Evolutionary conservation across 2,329 filamentous ascomycete species (phyloP).

Genomic region (Purpureocillium lavendulum): DNA sequence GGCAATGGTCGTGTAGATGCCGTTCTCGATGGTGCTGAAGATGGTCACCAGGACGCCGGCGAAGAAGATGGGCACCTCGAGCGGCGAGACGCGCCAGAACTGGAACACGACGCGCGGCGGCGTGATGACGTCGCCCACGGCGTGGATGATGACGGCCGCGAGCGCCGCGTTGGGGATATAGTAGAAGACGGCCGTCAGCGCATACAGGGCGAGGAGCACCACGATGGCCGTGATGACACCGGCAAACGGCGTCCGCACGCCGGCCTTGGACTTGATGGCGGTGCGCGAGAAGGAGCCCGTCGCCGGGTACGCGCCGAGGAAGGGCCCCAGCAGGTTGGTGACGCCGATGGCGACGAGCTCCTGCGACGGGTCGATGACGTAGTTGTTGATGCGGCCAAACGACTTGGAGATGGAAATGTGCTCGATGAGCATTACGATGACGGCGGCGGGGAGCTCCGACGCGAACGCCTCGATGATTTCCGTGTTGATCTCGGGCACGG

Average conservation of each 20-base stretch:
- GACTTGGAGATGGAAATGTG: slow-evolving; percentile 80
- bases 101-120: slow-evolving; percentile 77
- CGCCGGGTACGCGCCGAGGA: slow-evolving; percentile 75
- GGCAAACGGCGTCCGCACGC: slow-evolving; percentile 77
- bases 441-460: slow-evolving; percentile 59
- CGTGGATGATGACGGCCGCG: slow-evolving; percentile 82
- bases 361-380: slow-evolving; percentile 71
- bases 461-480: slow-evolving; percentile 55
- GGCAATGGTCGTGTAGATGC: slow-evolving; percentile 73
- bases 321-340: slow-evolving; percentile 66
- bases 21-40: slow-evolving; percentile 74
- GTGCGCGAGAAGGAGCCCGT: slow-evolving; percentile 88
- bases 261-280: slow-evolving; percentile 90
- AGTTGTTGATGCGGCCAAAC: slow-evolving; percentile 74
- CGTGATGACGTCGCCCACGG: slow-evolving; percentile 78
- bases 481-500: slow-evolving; percentile 52
- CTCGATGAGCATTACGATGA: slow-evolving; percentile 73
- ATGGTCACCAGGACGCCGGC: slow-evolving; percentile 76
- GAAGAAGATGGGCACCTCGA: slow-evolving; percentile 81
- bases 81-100: slow-evolving; percentile 77
- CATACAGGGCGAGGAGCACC: slow-evolving; percentile 78
- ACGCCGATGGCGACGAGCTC: slow-evolving; percentile 72
- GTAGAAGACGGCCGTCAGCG: slow-evolving; percentile 74
- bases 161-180: slow-evolving; percentile 76
- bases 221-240: slow-evolving; percentile 78